These are phyloP conservation scores for Arthromyces matolae DNA, from an alignment of 768 basidiomycete species.

Conservation along the genomic window DNA sequence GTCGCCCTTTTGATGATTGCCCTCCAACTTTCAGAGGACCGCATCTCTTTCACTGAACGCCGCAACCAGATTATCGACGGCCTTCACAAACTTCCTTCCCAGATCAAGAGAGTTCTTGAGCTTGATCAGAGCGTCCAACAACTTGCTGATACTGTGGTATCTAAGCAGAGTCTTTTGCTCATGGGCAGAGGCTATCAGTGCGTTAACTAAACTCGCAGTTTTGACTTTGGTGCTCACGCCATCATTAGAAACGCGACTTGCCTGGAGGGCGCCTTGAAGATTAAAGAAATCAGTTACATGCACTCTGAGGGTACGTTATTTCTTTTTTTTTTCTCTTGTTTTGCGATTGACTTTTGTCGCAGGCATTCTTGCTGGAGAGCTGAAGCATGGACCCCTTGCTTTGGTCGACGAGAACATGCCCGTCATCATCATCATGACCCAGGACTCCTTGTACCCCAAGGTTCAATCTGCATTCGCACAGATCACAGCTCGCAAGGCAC, in stretches of 20 bases:
- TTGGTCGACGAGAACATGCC: constrained; percentile 98
- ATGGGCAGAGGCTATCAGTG: constrained; percentile 99
- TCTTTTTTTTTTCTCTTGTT: constrained; percentile 3
- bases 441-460: constrained; percentile 97
- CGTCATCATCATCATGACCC: constrained; percentile 99
- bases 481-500: constrained; percentile 96
- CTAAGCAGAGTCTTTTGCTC: constrained; percentile 85
- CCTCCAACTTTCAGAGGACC: constrained; percentile 96
- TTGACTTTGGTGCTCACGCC: constrained; percentile 4
- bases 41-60: constrained; percentile 87
- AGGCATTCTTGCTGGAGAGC: constrained; percentile 95
- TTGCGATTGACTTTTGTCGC: constrained; percentile 1
- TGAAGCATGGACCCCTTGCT: constrained; percentile 98
- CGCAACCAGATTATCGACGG: constrained; percentile 92
- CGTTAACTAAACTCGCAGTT: constrained; percentile 25
- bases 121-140: constrained; percentile 75
- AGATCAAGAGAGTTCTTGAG: constrained; percentile 85
- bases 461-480: constrained; percentile 95
- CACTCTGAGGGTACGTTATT: constrained; percentile 61
- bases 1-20: constrained; percentile 98
- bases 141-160: constrained; percentile 74
- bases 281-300: constrained; percentile 98
- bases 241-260: constrained; percentile 80
- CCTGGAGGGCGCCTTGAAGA: constrained; percentile 96
- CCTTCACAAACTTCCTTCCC: constrained; percentile 82